Percentiles rank a stretch among this genome's conserved stretches.
Conservation (phyloP, 2,329 filamentous ascomycete genomes). For the Monilinia laxa region DNA sequence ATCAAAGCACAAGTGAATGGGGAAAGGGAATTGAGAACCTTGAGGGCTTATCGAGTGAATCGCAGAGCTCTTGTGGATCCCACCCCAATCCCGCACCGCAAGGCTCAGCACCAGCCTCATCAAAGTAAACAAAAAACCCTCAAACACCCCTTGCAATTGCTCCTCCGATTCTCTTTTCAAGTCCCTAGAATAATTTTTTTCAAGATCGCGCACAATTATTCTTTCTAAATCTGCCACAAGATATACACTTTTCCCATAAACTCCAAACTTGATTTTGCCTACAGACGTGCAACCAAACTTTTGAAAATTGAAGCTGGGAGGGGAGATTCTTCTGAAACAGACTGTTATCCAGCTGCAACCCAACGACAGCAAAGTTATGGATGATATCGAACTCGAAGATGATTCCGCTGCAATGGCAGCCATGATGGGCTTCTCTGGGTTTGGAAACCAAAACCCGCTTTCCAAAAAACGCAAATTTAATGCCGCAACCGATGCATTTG, state of each 20-base stretch:
- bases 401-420: slow-evolving; percentile 44
- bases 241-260: neutral
- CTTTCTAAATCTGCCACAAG: neutral
- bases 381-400: slow-evolving; percentile 17
- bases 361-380: neutral
- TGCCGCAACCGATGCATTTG: slow-evolving; percentile 52
- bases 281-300: slow-evolving; percentile 11
- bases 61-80: slow-evolving; percentile 10
- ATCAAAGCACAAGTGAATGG: neutral
- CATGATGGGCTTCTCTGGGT: slow-evolving; percentile 72
- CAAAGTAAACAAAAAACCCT: slow-evolving; percentile 4
- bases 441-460: slow-evolving; percentile 55
- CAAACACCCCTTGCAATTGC: slow-evolving; percentile 1
- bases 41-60: slow-evolving; percentile 9
- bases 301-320: neutral
- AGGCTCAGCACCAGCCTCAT: slow-evolving; percentile 13
- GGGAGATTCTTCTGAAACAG: neutral
- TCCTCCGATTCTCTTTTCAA: neutral
- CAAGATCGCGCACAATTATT: neutral
- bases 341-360: neutral
- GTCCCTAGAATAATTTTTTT: neutral
- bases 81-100: neutral
- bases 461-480: slow-evolving; percentile 69
- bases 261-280: neutral
- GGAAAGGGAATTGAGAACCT: neutral